Evolutionary conservation across 768 basidiomycete genomes (phyloP).

Genomic region (Rhodotorula diobovata): DNA sequence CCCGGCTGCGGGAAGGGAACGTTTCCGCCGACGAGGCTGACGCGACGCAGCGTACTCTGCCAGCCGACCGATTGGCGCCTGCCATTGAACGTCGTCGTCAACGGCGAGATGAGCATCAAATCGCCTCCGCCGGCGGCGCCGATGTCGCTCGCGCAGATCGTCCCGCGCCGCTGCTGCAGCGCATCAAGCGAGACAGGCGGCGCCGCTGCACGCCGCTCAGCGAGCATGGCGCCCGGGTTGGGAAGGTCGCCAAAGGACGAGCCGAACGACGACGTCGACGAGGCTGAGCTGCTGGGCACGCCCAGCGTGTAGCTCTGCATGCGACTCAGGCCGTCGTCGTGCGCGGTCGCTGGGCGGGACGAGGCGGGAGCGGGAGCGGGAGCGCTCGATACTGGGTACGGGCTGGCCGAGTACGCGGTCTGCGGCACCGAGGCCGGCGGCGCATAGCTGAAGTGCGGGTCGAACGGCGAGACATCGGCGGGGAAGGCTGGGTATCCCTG

Average conservation of each 20-base stretch:
- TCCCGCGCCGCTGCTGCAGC: conserved; percentile 28
- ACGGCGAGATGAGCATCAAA: conserved; percentile 37
- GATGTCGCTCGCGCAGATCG: conserved; percentile 2
- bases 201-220: not conserved
- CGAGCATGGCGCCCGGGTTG: not conserved
- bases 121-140: conserved; percentile 1
- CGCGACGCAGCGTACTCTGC: conserved; percentile 11
- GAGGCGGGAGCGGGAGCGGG: no score
- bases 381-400: no score
- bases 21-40: conserved; percentile 3
- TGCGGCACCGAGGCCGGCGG: not conserved
- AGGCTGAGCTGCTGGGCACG: not conserved
- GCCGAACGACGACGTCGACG: not conserved
- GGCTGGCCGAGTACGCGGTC: not conserved
- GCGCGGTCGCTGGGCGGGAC: not conserved
- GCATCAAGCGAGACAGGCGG: conserved; percentile 20
- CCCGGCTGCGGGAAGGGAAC: not conserved
- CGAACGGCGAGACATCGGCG: not conserved
- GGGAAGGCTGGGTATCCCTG: not conserved
- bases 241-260: not conserved
- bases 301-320: conserved; percentile 29
- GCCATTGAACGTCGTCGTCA: conserved; percentile 14
- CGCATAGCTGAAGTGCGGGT: not conserved
- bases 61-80: conserved; percentile 37
- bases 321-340: conserved; percentile 10